Evolutionary conservation across 2,329 filamentous ascomycete genomes (phyloP).

Genomic region (Diaporthe citrichinensis): DNA sequence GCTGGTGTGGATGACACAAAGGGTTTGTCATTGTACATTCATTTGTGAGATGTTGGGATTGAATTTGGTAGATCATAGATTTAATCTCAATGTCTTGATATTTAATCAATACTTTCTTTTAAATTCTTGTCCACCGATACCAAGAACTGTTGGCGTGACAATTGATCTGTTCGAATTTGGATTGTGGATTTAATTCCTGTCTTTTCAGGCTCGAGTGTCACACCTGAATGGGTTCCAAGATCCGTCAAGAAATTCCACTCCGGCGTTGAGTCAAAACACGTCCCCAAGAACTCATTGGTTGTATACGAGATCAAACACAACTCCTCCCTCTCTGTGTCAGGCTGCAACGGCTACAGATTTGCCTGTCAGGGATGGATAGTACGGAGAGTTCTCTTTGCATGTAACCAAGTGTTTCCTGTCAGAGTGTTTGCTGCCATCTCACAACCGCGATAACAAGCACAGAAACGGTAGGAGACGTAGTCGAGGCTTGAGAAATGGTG

Average conservation of each 20-base stretch:
- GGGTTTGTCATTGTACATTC: constrained; percentile 17
- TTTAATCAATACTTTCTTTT: constrained; percentile 7
- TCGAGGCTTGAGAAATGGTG: not conserved
- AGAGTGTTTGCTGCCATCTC: not conserved
- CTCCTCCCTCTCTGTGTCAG: not conserved
- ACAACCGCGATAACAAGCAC: not conserved
- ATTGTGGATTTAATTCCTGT: not conserved
- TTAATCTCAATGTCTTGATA: constrained; percentile 10
- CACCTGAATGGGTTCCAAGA: not conserved
- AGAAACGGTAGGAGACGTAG: not conserved
- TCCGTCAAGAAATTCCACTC: not conserved
- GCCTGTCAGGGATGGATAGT: not conserved
- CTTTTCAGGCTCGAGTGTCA: not conserved
- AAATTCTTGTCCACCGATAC: too few species aligned
- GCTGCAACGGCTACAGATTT: not conserved
- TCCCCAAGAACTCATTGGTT: not conserved
- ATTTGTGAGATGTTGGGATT: constrained; percentile 13
- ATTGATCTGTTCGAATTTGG: not conserved
- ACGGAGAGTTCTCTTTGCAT: not conserved
- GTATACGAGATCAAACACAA: not conserved
- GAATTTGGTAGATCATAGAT: constrained; percentile 30
- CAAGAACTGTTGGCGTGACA: not conserved
- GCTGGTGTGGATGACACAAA: not conserved
- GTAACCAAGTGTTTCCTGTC: not conserved
- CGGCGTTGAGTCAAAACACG: not conserved